These are phyloP conservation scores for Tricharina praecox DNA, from an alignment of 495 filamentous ascomycete genomes.

Conservation along the genomic window DNA sequence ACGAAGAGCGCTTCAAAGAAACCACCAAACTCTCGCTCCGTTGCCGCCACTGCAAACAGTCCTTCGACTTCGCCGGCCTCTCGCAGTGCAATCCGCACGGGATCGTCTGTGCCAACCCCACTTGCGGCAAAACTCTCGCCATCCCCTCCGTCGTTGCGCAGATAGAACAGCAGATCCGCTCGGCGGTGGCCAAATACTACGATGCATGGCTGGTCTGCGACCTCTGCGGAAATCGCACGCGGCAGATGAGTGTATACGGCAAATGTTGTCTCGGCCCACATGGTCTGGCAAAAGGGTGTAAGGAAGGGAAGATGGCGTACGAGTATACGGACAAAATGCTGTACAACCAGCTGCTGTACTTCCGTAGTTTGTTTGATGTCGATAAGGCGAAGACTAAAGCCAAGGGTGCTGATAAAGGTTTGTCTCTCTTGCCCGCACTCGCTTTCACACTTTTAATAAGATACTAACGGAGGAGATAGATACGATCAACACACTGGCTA, in stretches of 20 bases:
- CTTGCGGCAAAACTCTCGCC: constrained; percentile 46
- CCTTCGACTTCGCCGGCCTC: constrained; percentile 60
- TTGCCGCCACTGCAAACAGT: constrained; percentile 61
- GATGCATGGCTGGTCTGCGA: constrained; percentile 82
- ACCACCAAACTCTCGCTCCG: constrained; percentile 55
- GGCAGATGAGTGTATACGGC: constrained; percentile 84
- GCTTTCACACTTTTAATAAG: neutral
- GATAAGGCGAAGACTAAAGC: constrained; percentile 52
- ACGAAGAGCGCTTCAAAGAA: constrained; percentile 66
- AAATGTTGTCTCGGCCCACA: constrained; percentile 73
- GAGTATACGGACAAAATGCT: constrained; percentile 75
- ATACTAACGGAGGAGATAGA: constrained; percentile 31
- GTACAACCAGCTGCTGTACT: constrained; percentile 90
- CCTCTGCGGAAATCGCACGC: constrained; percentile 69
- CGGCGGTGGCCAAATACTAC: constrained; percentile 68
- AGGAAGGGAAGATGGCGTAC: constrained; percentile 64
- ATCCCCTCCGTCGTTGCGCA: constrained; percentile 67
- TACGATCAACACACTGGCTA: constrained; percentile 50
- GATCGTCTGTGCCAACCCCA: constrained; percentile 46
- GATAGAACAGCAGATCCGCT: constrained; percentile 65
- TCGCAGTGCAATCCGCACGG: constrained; percentile 48
- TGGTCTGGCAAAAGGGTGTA: constrained; percentile 63
- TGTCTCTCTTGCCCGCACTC: constrained; percentile 7
- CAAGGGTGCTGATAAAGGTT: constrained; percentile 29
- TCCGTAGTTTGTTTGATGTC: constrained; percentile 70